A percentile compares a stretch with the other conserved stretches of the same genome.
Conservation (phyloP, 2,329 filamentous ascomycete genomes). For the Aspergillus sp. region DNA sequence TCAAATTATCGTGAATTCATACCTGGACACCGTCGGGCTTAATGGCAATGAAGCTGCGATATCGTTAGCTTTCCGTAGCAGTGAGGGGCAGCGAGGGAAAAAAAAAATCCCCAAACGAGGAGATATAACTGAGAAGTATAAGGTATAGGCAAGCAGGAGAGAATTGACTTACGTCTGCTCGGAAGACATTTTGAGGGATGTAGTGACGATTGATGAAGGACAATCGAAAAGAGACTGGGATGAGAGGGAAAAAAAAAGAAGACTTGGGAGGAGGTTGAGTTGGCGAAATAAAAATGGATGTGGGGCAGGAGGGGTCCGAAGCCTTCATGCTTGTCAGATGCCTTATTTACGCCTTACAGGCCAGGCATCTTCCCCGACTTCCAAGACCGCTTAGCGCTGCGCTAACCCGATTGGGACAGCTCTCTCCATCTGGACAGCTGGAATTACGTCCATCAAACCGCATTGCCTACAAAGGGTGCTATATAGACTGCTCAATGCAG, state of each 20-base stretch:
- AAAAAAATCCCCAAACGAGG: constrained; percentile 6
- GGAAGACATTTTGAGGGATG: constrained; percentile 58
- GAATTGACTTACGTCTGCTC: constrained; percentile 73
- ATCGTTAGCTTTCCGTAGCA: constrained; percentile 25
- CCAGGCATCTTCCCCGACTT: neutral
- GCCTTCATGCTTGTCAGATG: neutral
- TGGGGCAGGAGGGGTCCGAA: constrained; percentile 17
- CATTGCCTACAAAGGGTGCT: too few relatives aligned
- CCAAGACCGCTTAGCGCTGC: neutral
- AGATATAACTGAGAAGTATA: constrained; percentile 7
- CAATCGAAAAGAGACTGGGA: constrained; percentile 19
- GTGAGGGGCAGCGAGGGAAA: constrained; percentile 12
- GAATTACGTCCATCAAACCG: constrained; percentile 9
- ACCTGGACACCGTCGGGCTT: constrained; percentile 99
- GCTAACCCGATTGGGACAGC: neutral
- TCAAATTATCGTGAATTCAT: constrained; percentile 23
- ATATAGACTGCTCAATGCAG: neutral
- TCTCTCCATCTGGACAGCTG: constrained; percentile 6
- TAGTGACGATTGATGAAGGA: constrained; percentile 11
- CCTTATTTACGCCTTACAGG: neutral
- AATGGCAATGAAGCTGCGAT: constrained; percentile 92
- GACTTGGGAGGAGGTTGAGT: constrained; percentile 12
- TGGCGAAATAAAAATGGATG: constrained; percentile 19
- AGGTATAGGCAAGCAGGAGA: constrained; percentile 4
- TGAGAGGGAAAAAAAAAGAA: constrained; percentile 14